These are phyloP conservation scores for Sutorius eximius DNA, from an alignment of 1,284 basidiomycete genomes.

Conservation along the genomic window DNA sequence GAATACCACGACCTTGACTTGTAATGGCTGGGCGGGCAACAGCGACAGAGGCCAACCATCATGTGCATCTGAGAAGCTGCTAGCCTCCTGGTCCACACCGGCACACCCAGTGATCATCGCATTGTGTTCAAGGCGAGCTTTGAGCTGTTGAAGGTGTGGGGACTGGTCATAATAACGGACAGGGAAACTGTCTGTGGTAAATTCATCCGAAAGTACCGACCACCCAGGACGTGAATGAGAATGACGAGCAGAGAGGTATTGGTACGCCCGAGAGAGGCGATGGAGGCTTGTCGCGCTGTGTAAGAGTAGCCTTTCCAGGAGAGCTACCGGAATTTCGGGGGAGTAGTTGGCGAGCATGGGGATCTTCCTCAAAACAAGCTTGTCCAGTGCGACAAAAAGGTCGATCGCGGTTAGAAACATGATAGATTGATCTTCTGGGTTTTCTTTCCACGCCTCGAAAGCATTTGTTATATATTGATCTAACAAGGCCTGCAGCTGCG, in stretches of 20 bases:
- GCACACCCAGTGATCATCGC: no score
- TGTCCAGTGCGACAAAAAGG: constrained; percentile 48
- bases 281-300: constrained; percentile 32
- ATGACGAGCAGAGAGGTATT: constrained; percentile 36
- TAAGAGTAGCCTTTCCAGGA: constrained; percentile 45
- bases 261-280: constrained; percentile 28
- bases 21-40: neutral
- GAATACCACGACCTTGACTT: constrained; percentile 3
- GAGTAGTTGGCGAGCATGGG: constrained; percentile 45
- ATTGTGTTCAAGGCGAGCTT: neutral
- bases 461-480: no score
- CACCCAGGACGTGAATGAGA: neutral
- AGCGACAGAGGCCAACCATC: no score
- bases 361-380: constrained; percentile 31
- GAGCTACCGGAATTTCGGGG: constrained; percentile 40
- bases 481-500: no score
- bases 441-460: no score
- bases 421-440: neutral
- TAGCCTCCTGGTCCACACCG: no score
- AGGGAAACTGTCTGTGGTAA: constrained; percentile 21
- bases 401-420: constrained; percentile 45
- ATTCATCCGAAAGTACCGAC: constrained; percentile 22
- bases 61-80: no score
- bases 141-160: neutral
- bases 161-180: constrained; percentile 8